phyloP scores from a whole-genome alignment of 192 early-diverging fungal species.

The Coemansia guatemalensis region DNA sequence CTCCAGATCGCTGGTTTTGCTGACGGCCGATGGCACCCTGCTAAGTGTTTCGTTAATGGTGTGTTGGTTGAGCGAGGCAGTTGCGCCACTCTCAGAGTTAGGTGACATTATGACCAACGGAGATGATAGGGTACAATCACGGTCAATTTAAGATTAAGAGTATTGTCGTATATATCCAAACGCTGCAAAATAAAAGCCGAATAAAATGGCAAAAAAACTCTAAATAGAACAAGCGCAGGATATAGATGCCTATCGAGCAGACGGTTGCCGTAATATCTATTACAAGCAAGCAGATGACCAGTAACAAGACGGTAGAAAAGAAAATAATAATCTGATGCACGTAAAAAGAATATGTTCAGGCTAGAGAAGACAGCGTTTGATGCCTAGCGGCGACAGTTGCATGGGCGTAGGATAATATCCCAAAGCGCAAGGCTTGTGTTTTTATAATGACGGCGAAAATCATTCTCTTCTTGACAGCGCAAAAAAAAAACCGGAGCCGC shows the following conservation, averaged over 20 bases:
- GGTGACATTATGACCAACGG: slow-evolving; percentile 7
- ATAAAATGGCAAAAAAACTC: neutral
- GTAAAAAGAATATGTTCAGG: too few relatives aligned
- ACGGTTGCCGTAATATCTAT: neutral
- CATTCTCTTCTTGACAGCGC: too few relatives aligned
- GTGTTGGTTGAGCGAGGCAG: slow-evolving; percentile 14
- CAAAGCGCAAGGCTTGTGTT: too few relatives aligned
- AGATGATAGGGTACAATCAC: neutral
- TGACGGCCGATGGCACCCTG: neutral
- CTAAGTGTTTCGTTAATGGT: slow-evolving; percentile 1
- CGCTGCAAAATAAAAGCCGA: neutral
- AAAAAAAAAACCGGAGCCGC: too few relatives aligned
- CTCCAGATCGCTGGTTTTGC: slow-evolving; percentile 2
- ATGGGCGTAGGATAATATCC: too few relatives aligned
- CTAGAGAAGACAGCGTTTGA: too few relatives aligned
- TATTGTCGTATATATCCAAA: neutral
- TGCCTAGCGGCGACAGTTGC: too few relatives aligned
- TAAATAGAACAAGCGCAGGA: neutral
- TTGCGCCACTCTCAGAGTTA: slow-evolving; percentile 5
- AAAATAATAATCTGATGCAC: too few relatives aligned
- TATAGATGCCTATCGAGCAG: neutral
- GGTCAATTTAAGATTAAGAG: neutral
- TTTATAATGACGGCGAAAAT: too few relatives aligned
- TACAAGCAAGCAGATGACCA: too few relatives aligned
- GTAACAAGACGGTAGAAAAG: too few relatives aligned